phyloP scores from a whole-genome alignment of 1,284 basidiomycete species.

The Trichosporon inkin region DNA sequence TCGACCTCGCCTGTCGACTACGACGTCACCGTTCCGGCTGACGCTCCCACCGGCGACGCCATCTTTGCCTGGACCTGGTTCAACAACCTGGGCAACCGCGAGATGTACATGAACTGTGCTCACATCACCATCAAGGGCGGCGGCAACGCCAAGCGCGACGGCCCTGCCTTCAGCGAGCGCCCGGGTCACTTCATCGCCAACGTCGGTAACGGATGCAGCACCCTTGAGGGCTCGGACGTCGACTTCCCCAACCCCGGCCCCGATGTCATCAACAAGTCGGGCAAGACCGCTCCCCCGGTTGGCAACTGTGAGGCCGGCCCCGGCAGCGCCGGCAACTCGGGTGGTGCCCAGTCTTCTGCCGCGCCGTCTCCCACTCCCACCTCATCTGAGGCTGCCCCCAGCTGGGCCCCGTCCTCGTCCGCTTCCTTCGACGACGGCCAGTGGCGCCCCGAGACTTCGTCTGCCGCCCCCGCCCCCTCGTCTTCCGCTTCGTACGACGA shows the following conservation, averaged over 20 bases:
- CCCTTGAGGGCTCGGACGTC: constrained; percentile 27
- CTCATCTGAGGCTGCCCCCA: background rate
- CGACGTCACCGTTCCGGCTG: constrained; percentile 42
- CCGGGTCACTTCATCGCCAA: constrained; percentile 51
- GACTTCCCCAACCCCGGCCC: constrained; percentile 23
- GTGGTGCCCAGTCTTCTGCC: background rate
- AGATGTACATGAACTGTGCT: constrained; percentile 52
- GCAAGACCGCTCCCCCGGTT: constrained; percentile 1
- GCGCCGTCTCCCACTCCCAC: background rate
- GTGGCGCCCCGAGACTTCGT: background rate
- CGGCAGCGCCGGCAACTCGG: constrained; percentile 1
- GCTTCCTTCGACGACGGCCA: background rate
- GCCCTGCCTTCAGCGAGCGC: constrained; percentile 16
- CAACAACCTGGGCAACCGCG: constrained; percentile 47
- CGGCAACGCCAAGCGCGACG: constrained; percentile 25
- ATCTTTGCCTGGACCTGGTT: constrained; percentile 53
- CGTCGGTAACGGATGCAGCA: constrained; percentile 43
- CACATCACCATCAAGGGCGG: constrained; percentile 44
- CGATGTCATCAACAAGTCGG: constrained; percentile 9
- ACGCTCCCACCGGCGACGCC: constrained; percentile 46
- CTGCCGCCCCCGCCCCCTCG: constrained; percentile 1
- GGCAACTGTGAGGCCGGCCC: constrained; percentile 5
- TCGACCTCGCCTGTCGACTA: constrained; percentile 28
- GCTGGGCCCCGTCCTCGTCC: background rate
- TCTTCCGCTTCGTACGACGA: constrained; percentile 1